Percentiles rank a stretch among this genome's conserved stretches.
phyloP scores from a whole-genome alignment of 148 eudicot genomes.

The Rhododendron kiyosumense region DNA sequence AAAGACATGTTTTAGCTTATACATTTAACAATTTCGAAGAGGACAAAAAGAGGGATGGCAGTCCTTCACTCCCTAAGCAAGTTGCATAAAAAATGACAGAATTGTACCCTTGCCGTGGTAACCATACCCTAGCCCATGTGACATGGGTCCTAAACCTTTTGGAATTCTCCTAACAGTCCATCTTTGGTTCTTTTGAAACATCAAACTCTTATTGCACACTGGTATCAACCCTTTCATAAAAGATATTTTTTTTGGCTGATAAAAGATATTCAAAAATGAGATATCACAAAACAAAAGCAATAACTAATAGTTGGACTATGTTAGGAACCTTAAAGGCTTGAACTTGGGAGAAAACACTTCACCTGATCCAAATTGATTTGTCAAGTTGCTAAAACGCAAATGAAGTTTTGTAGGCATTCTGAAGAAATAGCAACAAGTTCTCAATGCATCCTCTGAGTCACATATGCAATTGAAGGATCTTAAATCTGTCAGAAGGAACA shows the following conservation, averaged over 20 bases:
- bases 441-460: not conserved
- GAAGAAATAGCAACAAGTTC: not conserved
- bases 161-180: not conserved
- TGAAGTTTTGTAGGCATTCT: not conserved
- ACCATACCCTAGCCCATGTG: not conserved
- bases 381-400: not conserved
- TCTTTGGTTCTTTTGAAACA: not conserved
- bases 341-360: not conserved
- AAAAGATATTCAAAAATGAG: not conserved
- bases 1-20: not conserved
- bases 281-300: not conserved
- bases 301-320: not conserved
- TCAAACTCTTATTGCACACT: not conserved
- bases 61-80: not conserved
- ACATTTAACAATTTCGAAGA: not conserved
- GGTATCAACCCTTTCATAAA: not conserved
- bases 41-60: not conserved
- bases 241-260: not conserved
- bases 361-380: not conserved
- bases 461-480: not conserved
- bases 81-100: not conserved
- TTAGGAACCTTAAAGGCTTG: not conserved
- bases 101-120: not conserved
- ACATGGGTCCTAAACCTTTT: not conserved
- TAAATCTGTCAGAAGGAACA: not conserved